These are phyloP conservation scores for Camelina neglecta DNA, from an alignment of 345 rosid genomes.

Conservation along the genomic window DNA sequence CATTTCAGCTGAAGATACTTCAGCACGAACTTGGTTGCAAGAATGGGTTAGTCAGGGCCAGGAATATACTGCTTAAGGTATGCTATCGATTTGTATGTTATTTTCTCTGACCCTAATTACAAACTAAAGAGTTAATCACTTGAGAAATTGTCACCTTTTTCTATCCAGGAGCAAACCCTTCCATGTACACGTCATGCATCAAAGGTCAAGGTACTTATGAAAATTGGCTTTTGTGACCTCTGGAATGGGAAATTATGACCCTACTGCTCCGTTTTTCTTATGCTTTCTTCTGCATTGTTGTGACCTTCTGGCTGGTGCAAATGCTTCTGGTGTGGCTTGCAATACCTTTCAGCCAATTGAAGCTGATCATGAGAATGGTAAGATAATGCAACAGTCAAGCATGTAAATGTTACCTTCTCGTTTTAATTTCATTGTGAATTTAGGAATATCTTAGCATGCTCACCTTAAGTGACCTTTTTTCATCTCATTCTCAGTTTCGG, in stretches of 20 bases:
- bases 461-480: background rate
- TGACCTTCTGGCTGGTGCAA: slow-evolving; percentile 48
- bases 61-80: slow-evolving; percentile 35
- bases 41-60: slow-evolving; percentile 54
- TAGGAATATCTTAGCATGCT: slow-evolving; percentile 7
- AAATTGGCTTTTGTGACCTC: slow-evolving; percentile 3
- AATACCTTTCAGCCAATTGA: slow-evolving; percentile 31
- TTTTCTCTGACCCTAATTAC: slow-evolving; percentile 13
- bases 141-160: slow-evolving; percentile 17
- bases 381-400: slow-evolving; percentile 47
- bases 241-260: slow-evolving; percentile 16
- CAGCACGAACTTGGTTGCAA: slow-evolving; percentile 79
- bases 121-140: slow-evolving; percentile 5
- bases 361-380: slow-evolving; percentile 41
- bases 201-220: slow-evolving; percentile 45
- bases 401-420: slow-evolving; percentile 37
- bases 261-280: slow-evolving; percentile 25
- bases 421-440: slow-evolving; percentile 11
- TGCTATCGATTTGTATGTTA: slow-evolving; percentile 9
- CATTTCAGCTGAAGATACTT: slow-evolving; percentile 62
- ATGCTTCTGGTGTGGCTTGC: slow-evolving; percentile 29
- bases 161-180: slow-evolving; percentile 47
- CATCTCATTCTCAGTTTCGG: slow-evolving; percentile 45
- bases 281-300: slow-evolving; percentile 33
- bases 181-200: slow-evolving; percentile 34